Evolutionary conservation across 331 rosid genomes (phyloP).

Genomic region (Spiraea crenata): DNA sequence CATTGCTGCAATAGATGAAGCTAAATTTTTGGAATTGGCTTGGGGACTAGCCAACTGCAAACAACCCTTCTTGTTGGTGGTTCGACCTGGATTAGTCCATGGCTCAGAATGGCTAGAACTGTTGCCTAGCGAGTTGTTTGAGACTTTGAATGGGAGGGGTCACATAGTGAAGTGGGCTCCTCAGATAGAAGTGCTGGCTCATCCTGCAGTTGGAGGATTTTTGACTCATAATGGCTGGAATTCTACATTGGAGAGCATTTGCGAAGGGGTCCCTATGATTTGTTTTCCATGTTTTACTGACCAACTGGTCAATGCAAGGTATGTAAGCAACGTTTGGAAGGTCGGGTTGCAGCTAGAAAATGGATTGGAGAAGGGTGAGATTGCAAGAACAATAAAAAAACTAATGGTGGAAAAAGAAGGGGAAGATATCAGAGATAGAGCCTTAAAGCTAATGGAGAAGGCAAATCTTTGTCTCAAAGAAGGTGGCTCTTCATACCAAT

Average conservation of each 20-base stretch:
- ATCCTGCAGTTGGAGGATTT: slow-evolving; percentile 35
- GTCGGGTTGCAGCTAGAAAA: slow-evolving; percentile 34
- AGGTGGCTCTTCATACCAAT: slow-evolving; percentile 38
- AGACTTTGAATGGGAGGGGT: slow-evolving; percentile 26
- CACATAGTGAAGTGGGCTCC: slow-evolving; percentile 56
- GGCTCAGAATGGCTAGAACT: slow-evolving; percentile 36
- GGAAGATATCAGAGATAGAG: slow-evolving; percentile 36
- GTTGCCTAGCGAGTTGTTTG: slow-evolving; percentile 30
- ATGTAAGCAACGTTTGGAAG: slow-evolving; percentile 43
- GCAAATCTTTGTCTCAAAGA: slow-evolving; percentile 26
- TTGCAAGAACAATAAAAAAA: slow-evolving; percentile 30
- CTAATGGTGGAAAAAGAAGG: slow-evolving; percentile 35
- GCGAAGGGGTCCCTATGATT: slow-evolving; percentile 54
- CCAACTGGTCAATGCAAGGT: slow-evolving; percentile 47
- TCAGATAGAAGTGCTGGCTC: slow-evolving; percentile 32
- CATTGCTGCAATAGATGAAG: slow-evolving; percentile 20
- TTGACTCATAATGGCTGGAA: slow-evolving; percentile 59
- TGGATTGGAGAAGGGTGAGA: slow-evolving; percentile 10
- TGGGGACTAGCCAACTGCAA: slow-evolving; percentile 43
- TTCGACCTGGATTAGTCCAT: slow-evolving; percentile 32
- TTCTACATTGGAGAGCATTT: slow-evolving; percentile 47
- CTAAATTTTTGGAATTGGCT: slow-evolving; percentile 39
- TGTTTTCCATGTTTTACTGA: slow-evolving; percentile 36
- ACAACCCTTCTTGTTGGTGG: slow-evolving; percentile 47
- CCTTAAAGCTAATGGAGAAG: slow-evolving; percentile 26